Evolutionary conservation across 2,329 filamentous ascomycete genomes (phyloP).

Genomic region (Nemania serpens): DNA sequence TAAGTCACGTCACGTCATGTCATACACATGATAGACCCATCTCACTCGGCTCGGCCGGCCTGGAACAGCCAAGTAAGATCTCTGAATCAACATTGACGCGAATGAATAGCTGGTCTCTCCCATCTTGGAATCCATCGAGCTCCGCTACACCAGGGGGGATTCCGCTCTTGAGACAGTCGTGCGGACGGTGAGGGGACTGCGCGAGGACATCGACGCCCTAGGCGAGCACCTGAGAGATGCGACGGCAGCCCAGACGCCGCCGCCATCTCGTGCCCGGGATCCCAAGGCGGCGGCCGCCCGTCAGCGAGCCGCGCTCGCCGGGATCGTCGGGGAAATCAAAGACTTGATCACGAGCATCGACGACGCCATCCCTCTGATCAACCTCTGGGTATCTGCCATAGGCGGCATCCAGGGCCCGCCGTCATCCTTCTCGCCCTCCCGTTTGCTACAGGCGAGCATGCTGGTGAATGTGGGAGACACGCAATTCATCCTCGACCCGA

Average conservation of each 20-base stretch:
- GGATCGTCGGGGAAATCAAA: conserved; percentile 77
- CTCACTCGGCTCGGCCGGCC: neutral
- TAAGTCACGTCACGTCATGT: conserved; percentile 46
- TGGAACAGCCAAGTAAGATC: too few relatives aligned
- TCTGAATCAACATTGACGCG: conserved; percentile 11
- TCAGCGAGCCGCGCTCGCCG: conserved; percentile 67
- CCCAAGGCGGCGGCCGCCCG: conserved; percentile 57
- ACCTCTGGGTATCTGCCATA: conserved; percentile 91
- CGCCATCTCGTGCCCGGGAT: conserved; percentile 48
- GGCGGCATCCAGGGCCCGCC: conserved; percentile 85
- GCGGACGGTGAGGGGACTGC: conserved; percentile 78
- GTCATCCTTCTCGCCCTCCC: conserved; percentile 83
- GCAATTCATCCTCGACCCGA: conserved; percentile 71
- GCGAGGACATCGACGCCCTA: conserved; percentile 80
- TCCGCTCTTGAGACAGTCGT: conserved; percentile 79
- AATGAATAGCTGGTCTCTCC: conserved; percentile 38
- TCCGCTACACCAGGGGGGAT: conserved; percentile 56
- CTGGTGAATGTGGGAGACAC: conserved; percentile 86
- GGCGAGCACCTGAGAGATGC: conserved; percentile 75
- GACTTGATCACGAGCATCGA: conserved; percentile 79
- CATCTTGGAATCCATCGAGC: conserved; percentile 44
- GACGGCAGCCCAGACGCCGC: conserved; percentile 64
- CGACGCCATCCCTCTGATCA: conserved; percentile 87
- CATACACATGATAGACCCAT: neutral
- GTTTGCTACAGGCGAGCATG: conserved; percentile 89